Evolutionary conservation across 2,329 filamentous ascomycete genomes (phyloP).

Genomic region (Colletotrichum ledebouriae): DNA sequence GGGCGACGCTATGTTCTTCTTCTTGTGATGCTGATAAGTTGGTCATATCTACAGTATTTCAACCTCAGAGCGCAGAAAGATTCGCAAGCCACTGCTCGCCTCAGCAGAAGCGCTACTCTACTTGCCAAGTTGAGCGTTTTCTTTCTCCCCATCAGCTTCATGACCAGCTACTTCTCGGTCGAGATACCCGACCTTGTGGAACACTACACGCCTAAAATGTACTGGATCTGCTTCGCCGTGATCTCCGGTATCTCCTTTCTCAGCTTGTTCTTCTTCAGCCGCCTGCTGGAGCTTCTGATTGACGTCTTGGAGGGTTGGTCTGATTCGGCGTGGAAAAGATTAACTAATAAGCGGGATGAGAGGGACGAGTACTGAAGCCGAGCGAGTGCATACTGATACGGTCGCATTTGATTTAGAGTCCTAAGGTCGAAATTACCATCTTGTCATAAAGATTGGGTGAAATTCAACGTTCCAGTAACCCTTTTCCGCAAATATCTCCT

Average conservation of each 20-base stretch:
- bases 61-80: slow-evolving; percentile 83
- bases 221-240: slow-evolving; percentile 77
- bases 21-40: slow-evolving; percentile 35
- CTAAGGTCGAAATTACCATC: background rate
- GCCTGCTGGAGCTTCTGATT: slow-evolving; percentile 60
- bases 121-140: slow-evolving; percentile 81
- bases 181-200: slow-evolving; percentile 69
- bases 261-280: slow-evolving; percentile 67
- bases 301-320: slow-evolving; percentile 58
- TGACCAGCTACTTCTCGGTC: slow-evolving; percentile 81
- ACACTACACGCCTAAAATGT: slow-evolving; percentile 72
- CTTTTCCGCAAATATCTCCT: too few species aligned
- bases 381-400: background rate
- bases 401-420: background rate
- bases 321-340: slow-evolving; percentile 12
- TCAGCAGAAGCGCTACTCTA: slow-evolving; percentile 79
- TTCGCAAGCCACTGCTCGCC: slow-evolving; percentile 77
- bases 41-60: slow-evolving; percentile 71
- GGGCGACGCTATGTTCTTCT: too few species aligned
- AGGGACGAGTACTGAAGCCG: slow-evolving; percentile 20
- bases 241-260: slow-evolving; percentile 72
- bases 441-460: background rate
- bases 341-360: slow-evolving; percentile 6
- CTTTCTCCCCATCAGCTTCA: slow-evolving; percentile 80
- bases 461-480: background rate